A percentile compares a stretch with the other conserved stretches of the same genome.
phyloP scores from a whole-genome alignment of 148 eudicot genomes.

The Rhododendron simsii region DNA sequence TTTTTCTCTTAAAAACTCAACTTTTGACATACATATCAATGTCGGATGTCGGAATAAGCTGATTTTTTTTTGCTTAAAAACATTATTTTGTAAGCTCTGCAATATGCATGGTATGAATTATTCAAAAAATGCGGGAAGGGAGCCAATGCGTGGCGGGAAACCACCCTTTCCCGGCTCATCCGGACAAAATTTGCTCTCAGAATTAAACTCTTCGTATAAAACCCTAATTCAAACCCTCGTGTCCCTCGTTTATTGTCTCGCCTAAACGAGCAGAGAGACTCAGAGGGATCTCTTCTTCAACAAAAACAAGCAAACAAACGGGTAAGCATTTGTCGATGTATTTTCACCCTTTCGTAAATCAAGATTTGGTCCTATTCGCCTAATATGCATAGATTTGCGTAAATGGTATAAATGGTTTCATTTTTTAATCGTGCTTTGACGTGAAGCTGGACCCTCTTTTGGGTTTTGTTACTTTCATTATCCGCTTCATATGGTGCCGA shows the following conservation, averaged over 20 bases:
- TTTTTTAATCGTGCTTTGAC: background rate
- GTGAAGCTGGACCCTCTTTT: background rate
- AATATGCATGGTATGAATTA: too few relatives aligned
- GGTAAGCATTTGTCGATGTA: background rate
- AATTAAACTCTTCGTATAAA: too few relatives aligned
- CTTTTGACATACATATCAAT: too few relatives aligned
- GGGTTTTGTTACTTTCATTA: background rate
- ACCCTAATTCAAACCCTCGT: background rate
- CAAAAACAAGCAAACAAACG: background rate
- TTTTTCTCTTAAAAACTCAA: too few relatives aligned
- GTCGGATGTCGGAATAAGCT: too few relatives aligned
- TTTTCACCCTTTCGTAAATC: background rate
- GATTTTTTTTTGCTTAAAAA: too few relatives aligned
- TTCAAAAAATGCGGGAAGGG: too few relatives aligned
- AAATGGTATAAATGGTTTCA: background rate
- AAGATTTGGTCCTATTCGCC: background rate
- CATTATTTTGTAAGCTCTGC: too few relatives aligned
- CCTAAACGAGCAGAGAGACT: background rate
- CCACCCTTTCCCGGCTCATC: too few relatives aligned
- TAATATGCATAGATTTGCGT: background rate
- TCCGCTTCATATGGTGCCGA: background rate
- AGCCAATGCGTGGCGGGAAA: too few relatives aligned
- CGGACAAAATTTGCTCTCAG: too few relatives aligned
- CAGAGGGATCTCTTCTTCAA: background rate
- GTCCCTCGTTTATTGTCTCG: background rate